Base-by-base conservation (phyloP, 73 alveolate species). In the Paramecium bursaria region DNA sequence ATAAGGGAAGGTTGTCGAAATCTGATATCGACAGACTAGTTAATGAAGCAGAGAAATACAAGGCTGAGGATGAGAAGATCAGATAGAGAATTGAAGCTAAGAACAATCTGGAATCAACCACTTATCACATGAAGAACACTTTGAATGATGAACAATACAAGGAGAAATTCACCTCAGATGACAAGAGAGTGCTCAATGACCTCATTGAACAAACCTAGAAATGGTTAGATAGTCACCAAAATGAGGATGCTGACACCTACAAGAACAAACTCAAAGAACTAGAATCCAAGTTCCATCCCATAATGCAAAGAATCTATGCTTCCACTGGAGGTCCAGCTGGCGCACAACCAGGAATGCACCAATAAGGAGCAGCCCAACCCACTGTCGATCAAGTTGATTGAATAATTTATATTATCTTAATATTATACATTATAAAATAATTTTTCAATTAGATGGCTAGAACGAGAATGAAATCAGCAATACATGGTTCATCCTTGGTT, bases 1-100 rank as follows among this genome's bases (percentile, higher is more conserved):
- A 96, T 67, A 93, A 94, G 86, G 99, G 99, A 9, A 92, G 99
- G 75, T 93, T 95, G 75, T 86, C 96, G 61, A 93, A 96, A 75
- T 98, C 86, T 26, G 98, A 94, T 85, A 91, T 86, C 73, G 98
- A 95, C 57, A 79, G 92, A 47, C 92, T 93, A 94, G 75, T 93
- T 50, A 80, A 51, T 50, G 97, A 93, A 46, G 99, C 97, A 23
- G 95, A 94, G 86, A 87, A 91, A 55, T 94, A 87, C 87, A 96
- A 94, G 51, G 98, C 91, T 49, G 94, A 94, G 82, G 98, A 94
- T 89, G 94, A 94, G 73, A 86, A 86, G 26, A 86, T 92, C 60
- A 94, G 91, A 76, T 97, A 95, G 74, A 93, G 52, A 86, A 94
- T 95, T 75, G 99, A 93, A 75, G 96, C 98, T 73, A 95, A 88